These are phyloP conservation scores for Emydomyces testavorans DNA, from an alignment of 2,329 filamentous ascomycete genomes.

Conservation along the genomic window DNA sequence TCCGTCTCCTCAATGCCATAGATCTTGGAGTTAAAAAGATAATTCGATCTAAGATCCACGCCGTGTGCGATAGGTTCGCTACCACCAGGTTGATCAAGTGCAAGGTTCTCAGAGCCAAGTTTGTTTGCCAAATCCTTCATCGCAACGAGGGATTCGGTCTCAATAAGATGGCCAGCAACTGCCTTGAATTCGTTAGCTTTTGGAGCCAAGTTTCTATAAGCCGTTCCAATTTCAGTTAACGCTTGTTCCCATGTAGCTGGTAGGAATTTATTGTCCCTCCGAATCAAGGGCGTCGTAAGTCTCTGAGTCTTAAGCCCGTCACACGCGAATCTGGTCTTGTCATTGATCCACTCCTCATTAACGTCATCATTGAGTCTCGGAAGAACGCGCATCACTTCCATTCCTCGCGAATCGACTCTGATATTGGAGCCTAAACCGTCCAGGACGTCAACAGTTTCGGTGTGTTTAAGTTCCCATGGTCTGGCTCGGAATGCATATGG, in stretches of 20 bases:
- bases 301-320: constrained; percentile 94
- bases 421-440: constrained; percentile 92
- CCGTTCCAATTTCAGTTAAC: constrained; percentile 70
- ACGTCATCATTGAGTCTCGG: constrained; percentile 93
- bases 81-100: constrained; percentile 78
- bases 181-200: constrained; percentile 93
- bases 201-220: constrained; percentile 65
- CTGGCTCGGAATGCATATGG: constrained; percentile 94
- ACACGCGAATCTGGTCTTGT: constrained; percentile 93
- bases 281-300: constrained; percentile 81
- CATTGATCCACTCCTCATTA: constrained; percentile 99
- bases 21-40: constrained; percentile 92
- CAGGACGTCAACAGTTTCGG: constrained; percentile 88
- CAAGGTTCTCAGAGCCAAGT: constrained; percentile 90
- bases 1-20: constrained; percentile 90
- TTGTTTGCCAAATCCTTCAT: constrained; percentile 97
- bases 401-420: constrained; percentile 78
- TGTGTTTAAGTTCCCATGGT: constrained; percentile 94
- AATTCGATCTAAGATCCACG: constrained; percentile 86
- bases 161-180: constrained; percentile 78
- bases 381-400: constrained; percentile 91
- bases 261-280: constrained; percentile 79
- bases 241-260: constrained; percentile 94
- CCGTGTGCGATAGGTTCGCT: constrained; percentile 79
- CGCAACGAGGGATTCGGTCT: constrained; percentile 86